Evolutionary conservation across 1,284 basidiomycete genomes (phyloP).

Genomic region (Trametes hirsuta): DNA sequence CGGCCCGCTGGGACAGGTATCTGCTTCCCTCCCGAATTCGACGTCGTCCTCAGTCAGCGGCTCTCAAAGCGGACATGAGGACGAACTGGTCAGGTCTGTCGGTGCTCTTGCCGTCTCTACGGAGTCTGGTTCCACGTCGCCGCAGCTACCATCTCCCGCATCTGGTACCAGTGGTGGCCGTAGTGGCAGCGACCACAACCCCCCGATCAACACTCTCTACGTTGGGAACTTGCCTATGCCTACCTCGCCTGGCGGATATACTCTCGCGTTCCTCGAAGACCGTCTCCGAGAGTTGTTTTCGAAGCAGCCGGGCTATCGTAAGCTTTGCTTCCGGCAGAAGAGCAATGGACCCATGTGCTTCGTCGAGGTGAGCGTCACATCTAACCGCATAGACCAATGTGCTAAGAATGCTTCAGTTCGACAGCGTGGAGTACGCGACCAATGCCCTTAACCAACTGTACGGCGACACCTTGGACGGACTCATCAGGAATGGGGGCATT

Average conservation of each 20-base stretch:
- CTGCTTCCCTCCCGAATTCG: constrained; percentile 36
- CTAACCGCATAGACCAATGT: not conserved
- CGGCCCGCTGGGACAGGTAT: not conserved
- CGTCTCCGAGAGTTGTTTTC: constrained; percentile 83
- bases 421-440: constrained; percentile 85
- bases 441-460: constrained; percentile 89
- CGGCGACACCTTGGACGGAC: constrained; percentile 86
- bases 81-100: constrained; percentile 47
- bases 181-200: constrained; percentile 86
- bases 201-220: constrained; percentile 94
- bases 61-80: constrained; percentile 43
- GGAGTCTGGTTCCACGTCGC: constrained; percentile 48
- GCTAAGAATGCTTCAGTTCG: constrained; percentile 63
- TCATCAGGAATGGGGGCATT: constrained; percentile 94
- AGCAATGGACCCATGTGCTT: constrained; percentile 98
- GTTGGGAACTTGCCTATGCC: constrained; percentile 91
- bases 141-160: constrained; percentile 48
- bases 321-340: constrained; percentile 94
- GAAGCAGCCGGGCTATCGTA: constrained; percentile 82
- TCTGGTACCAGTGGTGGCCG: constrained; percentile 46
- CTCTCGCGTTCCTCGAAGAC: constrained; percentile 84
- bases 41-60: constrained; percentile 42
- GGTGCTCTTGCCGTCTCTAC: constrained; percentile 55
- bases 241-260: constrained; percentile 62
- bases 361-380: constrained; percentile 68